These are phyloP conservation scores for Sporothrix phasma DNA, from an alignment of 2,329 filamentous ascomycete genomes.

Conservation along the genomic window DNA sequence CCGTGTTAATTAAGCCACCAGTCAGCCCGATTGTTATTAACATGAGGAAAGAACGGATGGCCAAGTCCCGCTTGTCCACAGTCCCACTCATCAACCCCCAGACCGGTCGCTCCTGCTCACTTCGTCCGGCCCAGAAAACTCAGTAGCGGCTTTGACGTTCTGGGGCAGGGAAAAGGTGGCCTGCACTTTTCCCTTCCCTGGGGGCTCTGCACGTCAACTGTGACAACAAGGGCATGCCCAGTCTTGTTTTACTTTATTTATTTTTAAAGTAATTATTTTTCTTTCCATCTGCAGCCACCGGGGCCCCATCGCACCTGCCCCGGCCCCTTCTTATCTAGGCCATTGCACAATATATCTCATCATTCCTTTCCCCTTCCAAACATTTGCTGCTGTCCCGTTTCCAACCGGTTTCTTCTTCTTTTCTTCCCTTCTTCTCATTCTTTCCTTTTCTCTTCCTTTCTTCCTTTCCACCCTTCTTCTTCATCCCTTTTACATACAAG, in stretches of 20 bases:
- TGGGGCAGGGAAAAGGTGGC: slow-evolving; percentile 2
- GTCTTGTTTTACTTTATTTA: slow-evolving; percentile 6
- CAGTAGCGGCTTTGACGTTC: neutral
- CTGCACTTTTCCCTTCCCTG: too few relatives aligned
- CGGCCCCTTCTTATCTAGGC: neutral
- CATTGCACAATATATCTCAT: slow-evolving; percentile 8
- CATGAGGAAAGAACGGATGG: neutral
- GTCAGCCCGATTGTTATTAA: too few relatives aligned
- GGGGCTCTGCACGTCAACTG: neutral
- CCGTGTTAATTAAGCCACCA: too few relatives aligned
- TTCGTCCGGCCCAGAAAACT: neutral
- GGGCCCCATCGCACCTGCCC: slow-evolving; percentile 2
- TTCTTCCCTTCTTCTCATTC: neutral
- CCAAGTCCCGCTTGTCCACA: neutral
- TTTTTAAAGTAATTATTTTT: neutral
- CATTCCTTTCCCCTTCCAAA: neutral
- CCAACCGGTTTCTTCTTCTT: neutral
- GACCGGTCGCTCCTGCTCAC: neutral
- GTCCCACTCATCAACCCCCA: neutral
- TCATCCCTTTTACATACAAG: neutral
- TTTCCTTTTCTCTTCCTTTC: neutral
- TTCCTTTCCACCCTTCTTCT: neutral
- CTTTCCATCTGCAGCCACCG: neutral
- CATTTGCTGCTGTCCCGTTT: neutral
- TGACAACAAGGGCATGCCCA: too few relatives aligned